Evolutionary conservation across 2,329 filamentous ascomycete species (phyloP).

Genomic region (Didymella lethalis): DNA sequence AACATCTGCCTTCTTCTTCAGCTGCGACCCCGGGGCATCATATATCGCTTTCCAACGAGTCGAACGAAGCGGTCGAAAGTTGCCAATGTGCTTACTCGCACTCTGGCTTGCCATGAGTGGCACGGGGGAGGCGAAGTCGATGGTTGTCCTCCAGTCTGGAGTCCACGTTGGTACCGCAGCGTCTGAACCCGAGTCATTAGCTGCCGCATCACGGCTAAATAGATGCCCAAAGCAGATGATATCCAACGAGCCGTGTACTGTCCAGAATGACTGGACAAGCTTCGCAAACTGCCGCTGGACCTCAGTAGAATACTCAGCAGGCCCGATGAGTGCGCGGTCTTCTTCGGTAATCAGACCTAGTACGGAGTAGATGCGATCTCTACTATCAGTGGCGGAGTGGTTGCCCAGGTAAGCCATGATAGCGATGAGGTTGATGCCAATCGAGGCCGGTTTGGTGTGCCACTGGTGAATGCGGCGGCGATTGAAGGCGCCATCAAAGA

Average conservation of each 20-base stretch:
- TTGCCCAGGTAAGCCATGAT: constrained; percentile 43
- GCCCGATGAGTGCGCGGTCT: constrained; percentile 35
- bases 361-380: constrained; percentile 43
- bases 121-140: constrained; percentile 42
- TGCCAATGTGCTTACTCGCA: constrained; percentile 39
- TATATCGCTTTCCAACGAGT: constrained; percentile 35
- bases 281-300: constrained; percentile 34
- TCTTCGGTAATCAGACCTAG: constrained; percentile 37
- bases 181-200: constrained; percentile 21
- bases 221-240: constrained; percentile 44
- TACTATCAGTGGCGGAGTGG: constrained; percentile 37
- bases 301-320: constrained; percentile 34
- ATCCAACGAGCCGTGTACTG: constrained; percentile 33
- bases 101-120: constrained; percentile 47
- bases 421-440: constrained; percentile 36
- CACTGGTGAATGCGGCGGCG: constrained; percentile 41
- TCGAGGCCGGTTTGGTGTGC: constrained; percentile 25
- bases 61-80: constrained; percentile 39
- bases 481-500: constrained; percentile 43
- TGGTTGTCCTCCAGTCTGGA: constrained; percentile 40
- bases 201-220: constrained; percentile 35
- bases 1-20: constrained; percentile 32
- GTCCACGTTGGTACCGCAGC: constrained; percentile 36
- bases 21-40: constrained; percentile 34
- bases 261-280: constrained; percentile 42